Base-by-base conservation (phyloP, 106 monocot genomes). In the Platanthera guangdongensis region DNA sequence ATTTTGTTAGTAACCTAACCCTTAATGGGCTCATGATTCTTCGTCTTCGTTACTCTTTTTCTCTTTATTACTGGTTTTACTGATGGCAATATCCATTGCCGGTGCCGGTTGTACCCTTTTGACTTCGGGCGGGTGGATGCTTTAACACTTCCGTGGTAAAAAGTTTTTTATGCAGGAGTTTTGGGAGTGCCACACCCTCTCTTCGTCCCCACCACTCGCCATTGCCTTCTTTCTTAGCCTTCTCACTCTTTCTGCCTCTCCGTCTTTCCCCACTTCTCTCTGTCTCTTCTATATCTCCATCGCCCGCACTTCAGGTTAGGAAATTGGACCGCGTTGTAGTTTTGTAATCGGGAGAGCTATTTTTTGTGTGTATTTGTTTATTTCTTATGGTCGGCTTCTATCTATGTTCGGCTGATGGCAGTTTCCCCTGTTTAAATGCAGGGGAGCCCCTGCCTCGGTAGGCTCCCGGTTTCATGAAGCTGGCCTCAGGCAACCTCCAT, bases 391-490 rank as follows among this genome's bases (percentile, higher is more conserved):
- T 9, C 48, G 15, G 6, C 4, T 16, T 45, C 48, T 70, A 15
- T 47, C 11, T 47, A 16, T 70, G 5, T 12, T 5, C 48, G 4
- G 70, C 70, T 71, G 48, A 71, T 71, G 45, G 70, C 48, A 1
- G 16, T 71, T 71, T 71, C 16, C 46, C 16, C 53, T 75, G 64
- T 50, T 75, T 8, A 22, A 69, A 47, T 79, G 78, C 82, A 82
- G 82, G 74, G 82, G 59, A 49, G 72, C 75, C 12, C 11, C 49
- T 65, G n/a, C 73, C 16, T 54, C 39, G 71, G 16, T 51, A 64
- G 75, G 10, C 25, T 4, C n/a, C 16, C 25, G 57, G 68, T 48
- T 54, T 21, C 50, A 83, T 86, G 86, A 89, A 77, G 57, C 47
- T 72, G 77, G 74, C 83, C 6, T 64, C 77, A 52, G 45, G 59